Evolutionary conservation across 169 alveolate genomes (phyloP), one percentile per base, ranked within the genome.

Genomic region (Babesia caballi): DNA sequence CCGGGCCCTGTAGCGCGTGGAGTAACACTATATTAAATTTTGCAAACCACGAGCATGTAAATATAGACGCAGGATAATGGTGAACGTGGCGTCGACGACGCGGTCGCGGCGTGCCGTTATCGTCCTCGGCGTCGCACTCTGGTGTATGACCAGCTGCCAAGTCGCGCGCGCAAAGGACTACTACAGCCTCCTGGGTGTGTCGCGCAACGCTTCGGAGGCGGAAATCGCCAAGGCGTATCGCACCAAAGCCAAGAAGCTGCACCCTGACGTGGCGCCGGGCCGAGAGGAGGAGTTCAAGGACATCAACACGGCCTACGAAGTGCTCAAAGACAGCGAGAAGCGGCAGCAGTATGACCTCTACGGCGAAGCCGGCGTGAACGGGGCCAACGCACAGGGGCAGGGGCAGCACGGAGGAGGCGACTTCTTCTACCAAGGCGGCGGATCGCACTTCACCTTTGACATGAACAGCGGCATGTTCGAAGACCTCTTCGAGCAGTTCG

Each of bases 161-260:
- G 40, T 50, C 23, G 47, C 23, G 30, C 53, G 14, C n/a, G 52
- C 49, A 1, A 33, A 47, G 59, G 96, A 93, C 71, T 93, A 93
- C 50, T 93, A 93, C 71, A 78, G 85, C 69, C 73, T 92, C n/a
- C 60, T 93, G 52, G 97, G 97, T 25, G 91, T 93, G 14, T 83
- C 88, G 17, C 69, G 94, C 44, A 90, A 91, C 58, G 97, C 97
- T 19, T 75, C 91, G 25, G 95, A 92, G 40, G 80, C 83, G 56
- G 95, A 93, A 30, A 96, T 96, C 38, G 94, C 95, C 76, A 94
- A 90, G 82, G 97, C 98, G n/a, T 96, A 94, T 66, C 88, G 98
- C 67, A 92, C 91, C 70, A 82, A 93, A 54, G 97, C 97, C 33
- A 66, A 91, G 52, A 93, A 90, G 80, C 90, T 91, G 53, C 98